Base-by-base conservation (phyloP, 805 yeast genomes). In the Suhomyces vadensis region DNA sequence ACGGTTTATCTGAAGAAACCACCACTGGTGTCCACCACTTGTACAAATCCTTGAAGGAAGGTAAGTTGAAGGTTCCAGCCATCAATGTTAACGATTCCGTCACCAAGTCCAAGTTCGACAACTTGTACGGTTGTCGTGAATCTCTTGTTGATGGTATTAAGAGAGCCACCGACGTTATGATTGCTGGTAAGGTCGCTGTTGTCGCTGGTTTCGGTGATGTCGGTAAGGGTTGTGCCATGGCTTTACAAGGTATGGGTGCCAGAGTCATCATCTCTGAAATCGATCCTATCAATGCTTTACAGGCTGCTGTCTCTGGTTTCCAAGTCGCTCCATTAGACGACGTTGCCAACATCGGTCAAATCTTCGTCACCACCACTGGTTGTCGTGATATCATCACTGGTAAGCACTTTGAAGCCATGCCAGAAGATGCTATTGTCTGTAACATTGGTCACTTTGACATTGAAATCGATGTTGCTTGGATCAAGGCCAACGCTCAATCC, bases 201-300 rank as follows among this genome's bases (percentile, higher is more conserved):
- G 98, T 92, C 63, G 97, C 97, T 52, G 99, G 99, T 77, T 92
- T 84, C 80, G 99, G 99, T 83, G 99, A 92, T 71, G 99, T 92
- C 67, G 99, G 99, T 79, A 92, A 92, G 80, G 99, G 99, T 74
- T 92, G 99, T 83, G 97, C 97, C 71, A 86, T 90, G 88, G 96
- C 99, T 56, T 83, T 94, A 65, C 85, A 88, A 77, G 91, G 95
- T 69, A 91, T 92, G 97, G 99, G 99, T 79, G 97, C 99, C 57
- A 87, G 97, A 75, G 99, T 92, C 61, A 81, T 94, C 57, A 90
- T 92, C 65, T 86, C 98, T 59, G 99, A 92, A 81, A 79, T 92
- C 64, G 99, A 92, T 75, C 99, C 99, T 67, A 92, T 92, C 78
- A 92, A 92, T 73, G 99, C 99, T 59, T 81, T 92, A 65, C 99